These are phyloP conservation scores for Podaxis sp. DNA, from an alignment of 768 basidiomycete genomes.

Conservation along the genomic window DNA sequence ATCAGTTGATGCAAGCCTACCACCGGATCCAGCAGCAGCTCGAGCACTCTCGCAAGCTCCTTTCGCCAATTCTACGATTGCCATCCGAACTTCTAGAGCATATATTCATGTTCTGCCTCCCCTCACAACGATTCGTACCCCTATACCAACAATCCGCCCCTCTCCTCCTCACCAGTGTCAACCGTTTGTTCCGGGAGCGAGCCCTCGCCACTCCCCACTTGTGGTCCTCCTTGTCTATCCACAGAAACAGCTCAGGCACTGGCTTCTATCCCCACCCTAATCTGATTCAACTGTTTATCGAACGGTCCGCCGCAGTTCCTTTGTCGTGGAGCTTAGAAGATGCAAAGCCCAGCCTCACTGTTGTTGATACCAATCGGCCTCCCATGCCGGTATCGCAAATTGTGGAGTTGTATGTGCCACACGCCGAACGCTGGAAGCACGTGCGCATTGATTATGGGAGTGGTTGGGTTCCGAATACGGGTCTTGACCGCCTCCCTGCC, in stretches of 20 bases:
- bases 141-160: conserved; percentile 12
- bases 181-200: conserved; percentile 15
- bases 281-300: conserved; percentile 22
- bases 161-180: conserved; percentile 14
- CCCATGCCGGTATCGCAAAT: conserved; percentile 18
- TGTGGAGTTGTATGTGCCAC: conserved; percentile 24
- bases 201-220: conserved; percentile 17
- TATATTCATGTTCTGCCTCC: conserved; percentile 13
- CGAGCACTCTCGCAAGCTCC: conserved; percentile 14
- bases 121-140: conserved; percentile 11
- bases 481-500: conserved; percentile 14
- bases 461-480: conserved; percentile 18
- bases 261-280: conserved; percentile 13
- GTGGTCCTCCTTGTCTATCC: conserved; percentile 23
- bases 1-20: conserved; percentile 3
- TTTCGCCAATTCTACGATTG: conserved; percentile 10
- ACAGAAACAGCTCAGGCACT: conserved; percentile 13
- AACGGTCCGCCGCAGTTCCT: conserved; percentile 23
- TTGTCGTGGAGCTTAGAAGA: conserved; percentile 25
- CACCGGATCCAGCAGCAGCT: conserved; percentile 7
- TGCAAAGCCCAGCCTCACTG: conserved; percentile 11
- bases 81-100: conserved; percentile 9
- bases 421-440: conserved; percentile 24
- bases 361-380: conserved; percentile 14
- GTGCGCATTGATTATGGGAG: conserved; percentile 23